Conservation (phyloP, 345 rosid genomes). For the Rhodamnia argentea region DNA sequence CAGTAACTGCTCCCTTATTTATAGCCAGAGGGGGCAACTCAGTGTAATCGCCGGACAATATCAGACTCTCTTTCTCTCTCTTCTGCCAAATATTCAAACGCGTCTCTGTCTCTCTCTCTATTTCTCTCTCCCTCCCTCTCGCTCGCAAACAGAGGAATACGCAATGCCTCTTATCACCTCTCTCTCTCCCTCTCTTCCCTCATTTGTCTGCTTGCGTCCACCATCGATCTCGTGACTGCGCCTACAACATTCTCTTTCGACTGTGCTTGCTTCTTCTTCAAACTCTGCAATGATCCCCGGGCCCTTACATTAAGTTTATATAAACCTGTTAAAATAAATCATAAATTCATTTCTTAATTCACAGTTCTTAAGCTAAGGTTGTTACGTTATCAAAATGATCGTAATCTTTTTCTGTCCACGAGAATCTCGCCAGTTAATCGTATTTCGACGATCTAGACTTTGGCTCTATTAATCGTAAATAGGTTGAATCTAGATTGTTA, state of each 20-base stretch:
- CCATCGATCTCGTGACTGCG: neutral
- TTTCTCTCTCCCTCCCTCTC: neutral
- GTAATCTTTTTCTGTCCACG: no score
- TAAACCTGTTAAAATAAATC: no score
- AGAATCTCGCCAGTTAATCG: no score
- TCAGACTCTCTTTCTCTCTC: neutral
- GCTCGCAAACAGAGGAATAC: neutral
- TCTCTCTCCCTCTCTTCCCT: neutral
- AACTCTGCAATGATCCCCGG: no score
- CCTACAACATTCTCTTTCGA: neutral
- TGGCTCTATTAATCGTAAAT: no score
- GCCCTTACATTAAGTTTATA: no score
- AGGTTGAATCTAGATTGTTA: no score
- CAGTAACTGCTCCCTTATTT: neutral
- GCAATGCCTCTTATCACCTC: neutral
- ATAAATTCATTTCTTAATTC: no score
- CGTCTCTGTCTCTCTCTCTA: neutral
- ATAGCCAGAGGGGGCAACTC: neutral
- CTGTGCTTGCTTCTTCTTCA: no score
- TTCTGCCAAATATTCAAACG: neutral
- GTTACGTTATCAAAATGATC: no score
- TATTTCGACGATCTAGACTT: no score
- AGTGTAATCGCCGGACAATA: neutral
- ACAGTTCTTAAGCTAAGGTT: no score
- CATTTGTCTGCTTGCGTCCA: neutral